Base-by-base conservation (phyloP, 768 basidiomycete species). In the Inosperma sp. region DNA sequence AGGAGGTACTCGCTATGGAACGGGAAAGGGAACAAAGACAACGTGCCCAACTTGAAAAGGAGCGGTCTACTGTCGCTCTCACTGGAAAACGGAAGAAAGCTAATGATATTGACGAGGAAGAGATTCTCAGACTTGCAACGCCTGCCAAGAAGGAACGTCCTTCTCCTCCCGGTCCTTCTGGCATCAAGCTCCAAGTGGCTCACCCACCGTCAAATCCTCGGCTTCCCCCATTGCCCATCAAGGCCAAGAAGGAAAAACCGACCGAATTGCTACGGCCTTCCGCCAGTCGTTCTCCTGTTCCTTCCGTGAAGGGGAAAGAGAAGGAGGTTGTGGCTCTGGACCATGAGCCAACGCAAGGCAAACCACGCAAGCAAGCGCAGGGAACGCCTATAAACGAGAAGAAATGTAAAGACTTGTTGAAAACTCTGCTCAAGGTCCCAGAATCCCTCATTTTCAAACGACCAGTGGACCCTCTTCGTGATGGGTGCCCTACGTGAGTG, bases 401-500 rank as follows among this genome's bases (percentile, higher is more conserved):
- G 76, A 95, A 91, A 67, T 88, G 86, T 63, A 84, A 77, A 62
- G 84, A 88, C 3, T 65, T 92, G 27, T 56, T 94, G 49, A 83
- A 77, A 62, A 68, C 56, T 19, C 60, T 93, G 7, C 65, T 69
- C 44, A 86, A 76, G 59, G 59, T 86, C 14, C 79, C 82, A 2
- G 87, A 93, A 62, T 78, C 82, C 33, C 69, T 65, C 23, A 84
- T 92, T 52, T 97, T 97, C 70, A 61, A 75, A 42, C 74, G 79
- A 19, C 90, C 95, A 3, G 95, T 97, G 16, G 86, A 97, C 65
- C 87, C 94, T 3, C 67, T 81, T 12, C 62, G 69, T 43, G 90
- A 91, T 66, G 93, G 89, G 16, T 95, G 88, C 65, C 93, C 95
- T 40, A 93, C 92, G 90, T 94, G 63, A 69, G 87, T 78, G 43